Conservation (phyloP, 1,284 basidiomycete species). For the Boletus semigastroideus region DNA sequence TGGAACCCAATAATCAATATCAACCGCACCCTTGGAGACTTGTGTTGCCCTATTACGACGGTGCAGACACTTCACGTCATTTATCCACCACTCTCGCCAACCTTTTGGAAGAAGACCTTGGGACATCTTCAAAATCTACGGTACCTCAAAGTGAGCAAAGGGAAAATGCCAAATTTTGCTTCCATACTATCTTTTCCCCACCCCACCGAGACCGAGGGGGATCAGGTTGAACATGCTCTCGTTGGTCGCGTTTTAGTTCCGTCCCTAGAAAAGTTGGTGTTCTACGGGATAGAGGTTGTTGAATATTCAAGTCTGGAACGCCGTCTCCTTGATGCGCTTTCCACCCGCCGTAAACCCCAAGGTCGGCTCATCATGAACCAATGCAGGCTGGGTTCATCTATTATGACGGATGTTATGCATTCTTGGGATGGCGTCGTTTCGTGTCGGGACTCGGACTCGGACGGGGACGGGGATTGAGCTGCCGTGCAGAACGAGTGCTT, state of each 20-base stretch:
- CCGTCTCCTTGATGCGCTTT: neutral
- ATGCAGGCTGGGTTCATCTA: too few species aligned
- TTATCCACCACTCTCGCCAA: neutral
- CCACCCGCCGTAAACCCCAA: too few species aligned
- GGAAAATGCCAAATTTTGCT: neutral
- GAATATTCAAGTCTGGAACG: too few species aligned
- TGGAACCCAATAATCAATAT: neutral
- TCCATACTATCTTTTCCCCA: neutral
- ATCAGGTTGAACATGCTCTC: neutral
- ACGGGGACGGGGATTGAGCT: too few species aligned
- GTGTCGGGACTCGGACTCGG: too few species aligned
- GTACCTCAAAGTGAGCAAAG: neutral
- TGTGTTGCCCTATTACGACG: neutral
- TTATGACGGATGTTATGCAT: too few species aligned
- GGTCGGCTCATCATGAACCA: too few species aligned
- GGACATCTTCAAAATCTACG: neutral
- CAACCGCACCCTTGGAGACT: neutral
- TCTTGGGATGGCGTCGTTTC: too few species aligned
- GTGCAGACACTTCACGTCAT: neutral
- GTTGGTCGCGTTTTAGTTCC: neutral
- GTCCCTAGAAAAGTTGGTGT: neutral
- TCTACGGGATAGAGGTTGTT: too few species aligned
- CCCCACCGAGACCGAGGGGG: neutral
- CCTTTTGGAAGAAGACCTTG: neutral
- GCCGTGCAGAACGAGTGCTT: too few species aligned